These are phyloP conservation scores for Pythium insidiosum DNA, from an alignment of 352 stramenopile genomes.

Conservation along the genomic window DNA sequence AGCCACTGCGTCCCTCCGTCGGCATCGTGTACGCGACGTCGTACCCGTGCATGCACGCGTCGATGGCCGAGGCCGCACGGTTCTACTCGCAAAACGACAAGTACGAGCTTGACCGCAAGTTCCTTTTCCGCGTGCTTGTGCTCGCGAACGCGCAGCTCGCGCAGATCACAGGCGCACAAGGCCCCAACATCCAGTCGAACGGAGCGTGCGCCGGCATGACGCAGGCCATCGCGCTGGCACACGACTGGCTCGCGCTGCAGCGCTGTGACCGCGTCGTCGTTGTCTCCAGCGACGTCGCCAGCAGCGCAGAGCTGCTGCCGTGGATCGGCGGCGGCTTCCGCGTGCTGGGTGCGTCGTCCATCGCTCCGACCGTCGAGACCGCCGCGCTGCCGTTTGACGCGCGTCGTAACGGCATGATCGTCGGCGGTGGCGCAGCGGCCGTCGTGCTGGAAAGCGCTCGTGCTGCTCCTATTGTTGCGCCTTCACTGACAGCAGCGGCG, in stretches of 20 bases:
- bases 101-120: slow-evolving; percentile 96
- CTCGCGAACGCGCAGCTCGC: slow-evolving; percentile 95
- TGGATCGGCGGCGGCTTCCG: slow-evolving; percentile 94
- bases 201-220: slow-evolving; percentile 93
- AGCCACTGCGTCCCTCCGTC: slow-evolving; percentile 79
- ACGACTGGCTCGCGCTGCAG: slow-evolving; percentile 92
- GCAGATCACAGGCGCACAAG: slow-evolving; percentile 90
- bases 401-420: slow-evolving; percentile 90
- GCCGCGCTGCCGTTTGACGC: slow-evolving; percentile 91
- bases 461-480: slow-evolving; percentile 16
- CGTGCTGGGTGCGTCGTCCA: slow-evolving; percentile 90
- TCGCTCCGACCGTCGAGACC: slow-evolving; percentile 53
- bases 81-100: slow-evolving; percentile 32
- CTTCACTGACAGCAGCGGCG: slow-evolving; percentile 17
- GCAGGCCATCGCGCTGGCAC: slow-evolving; percentile 87
- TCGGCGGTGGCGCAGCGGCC: slow-evolving; percentile 87
- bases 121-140: slow-evolving; percentile 94
- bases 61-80: slow-evolving; percentile 84
- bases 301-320: slow-evolving; percentile 85
- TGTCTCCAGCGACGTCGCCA: slow-evolving; percentile 91
- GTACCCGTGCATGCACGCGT: slow-evolving; percentile 93
- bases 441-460: slow-evolving; percentile 80
- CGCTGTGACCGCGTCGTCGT: slow-evolving; percentile 93
- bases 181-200: slow-evolving; percentile 96
- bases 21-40: slow-evolving; percentile 94